Evolutionary conservation across 805 yeast species (phyloP).

Genomic region (Kodamaea neixiangensis): DNA sequence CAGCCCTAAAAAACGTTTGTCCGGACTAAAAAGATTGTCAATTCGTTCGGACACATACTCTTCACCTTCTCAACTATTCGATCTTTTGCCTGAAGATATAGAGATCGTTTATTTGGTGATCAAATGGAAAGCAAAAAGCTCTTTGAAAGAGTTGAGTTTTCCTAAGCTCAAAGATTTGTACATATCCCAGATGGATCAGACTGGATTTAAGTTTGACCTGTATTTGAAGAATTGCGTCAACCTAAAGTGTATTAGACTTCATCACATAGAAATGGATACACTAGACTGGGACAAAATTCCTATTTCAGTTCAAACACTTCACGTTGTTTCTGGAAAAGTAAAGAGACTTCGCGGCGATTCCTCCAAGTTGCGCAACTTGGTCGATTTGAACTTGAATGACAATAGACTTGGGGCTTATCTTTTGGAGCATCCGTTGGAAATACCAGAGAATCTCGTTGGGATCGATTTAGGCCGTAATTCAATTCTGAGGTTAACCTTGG

Average conservation of each 20-base stretch:
- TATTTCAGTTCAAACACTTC: not conserved
- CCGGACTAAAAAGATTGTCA: not conserved
- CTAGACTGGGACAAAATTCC: not conserved
- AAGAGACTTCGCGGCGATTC: not conserved
- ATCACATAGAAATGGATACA: not conserved
- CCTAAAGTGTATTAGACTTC: not conserved
- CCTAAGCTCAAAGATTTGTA: not conserved
- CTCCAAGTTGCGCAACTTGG: not conserved
- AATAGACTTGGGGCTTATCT: not conserved
- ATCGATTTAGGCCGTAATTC: not conserved
- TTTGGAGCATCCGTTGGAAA: not conserved
- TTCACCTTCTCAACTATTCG: not conserved
- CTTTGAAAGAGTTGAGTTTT: not conserved
- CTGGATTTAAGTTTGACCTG: not conserved
- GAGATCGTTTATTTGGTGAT: not conserved
- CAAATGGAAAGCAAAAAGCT: not conserved
- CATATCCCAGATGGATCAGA: not conserved
- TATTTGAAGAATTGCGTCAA: not conserved
- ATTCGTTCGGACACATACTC: not conserved
- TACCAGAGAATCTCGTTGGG: not conserved
- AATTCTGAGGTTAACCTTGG: not conserved
- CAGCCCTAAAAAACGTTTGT: not conserved
- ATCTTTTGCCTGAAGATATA: not conserved
- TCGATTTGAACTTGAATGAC: not conserved
- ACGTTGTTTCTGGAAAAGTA: not conserved